Conservation (phyloP, 2,329 filamentous ascomycete species). For the Hypoxylon sp. region DNA sequence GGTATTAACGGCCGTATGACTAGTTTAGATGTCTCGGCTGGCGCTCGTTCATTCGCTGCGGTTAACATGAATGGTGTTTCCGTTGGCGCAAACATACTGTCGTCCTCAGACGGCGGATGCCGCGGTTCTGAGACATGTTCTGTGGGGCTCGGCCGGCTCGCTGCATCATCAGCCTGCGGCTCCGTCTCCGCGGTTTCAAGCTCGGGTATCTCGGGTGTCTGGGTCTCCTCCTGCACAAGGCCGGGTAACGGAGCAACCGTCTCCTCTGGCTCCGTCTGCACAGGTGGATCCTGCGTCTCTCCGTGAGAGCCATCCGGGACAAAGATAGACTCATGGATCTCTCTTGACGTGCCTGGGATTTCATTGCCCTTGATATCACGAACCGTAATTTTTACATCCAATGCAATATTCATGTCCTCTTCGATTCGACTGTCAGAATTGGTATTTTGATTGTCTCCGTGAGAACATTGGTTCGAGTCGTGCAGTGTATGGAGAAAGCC, state of each 20-base stretch:
- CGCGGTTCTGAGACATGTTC: conserved; percentile 1
- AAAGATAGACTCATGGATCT: conserved; percentile 3
- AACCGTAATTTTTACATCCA: neutral
- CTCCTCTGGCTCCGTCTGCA: conserved; percentile 17
- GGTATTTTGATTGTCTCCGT: neutral
- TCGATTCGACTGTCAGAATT: neutral
- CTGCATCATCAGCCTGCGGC: conserved; percentile 1
- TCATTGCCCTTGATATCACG: neutral
- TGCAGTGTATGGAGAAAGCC: neutral
- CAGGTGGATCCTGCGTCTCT: neutral
- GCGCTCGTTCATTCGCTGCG: neutral
- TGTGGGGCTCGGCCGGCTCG: neutral
- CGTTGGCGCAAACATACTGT: neutral
- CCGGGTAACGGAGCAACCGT: neutral
- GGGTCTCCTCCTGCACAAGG: conserved; percentile 2
- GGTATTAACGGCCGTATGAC: conserved; percentile 15
- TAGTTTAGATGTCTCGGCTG: conserved; percentile 15
- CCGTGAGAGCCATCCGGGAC: conserved; percentile 6
- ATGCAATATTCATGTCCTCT: conserved; percentile 4
- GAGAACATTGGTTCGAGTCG: neutral
- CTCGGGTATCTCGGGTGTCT: neutral
- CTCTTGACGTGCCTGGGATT: conserved; percentile 2
- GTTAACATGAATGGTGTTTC: neutral
- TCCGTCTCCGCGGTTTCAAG: conserved; percentile 5
- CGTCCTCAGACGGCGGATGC: neutral